Evolutionary conservation across 176 grass and related monocot species (phyloP).

Genomic region (Urochloa ruziziensis): DNA sequence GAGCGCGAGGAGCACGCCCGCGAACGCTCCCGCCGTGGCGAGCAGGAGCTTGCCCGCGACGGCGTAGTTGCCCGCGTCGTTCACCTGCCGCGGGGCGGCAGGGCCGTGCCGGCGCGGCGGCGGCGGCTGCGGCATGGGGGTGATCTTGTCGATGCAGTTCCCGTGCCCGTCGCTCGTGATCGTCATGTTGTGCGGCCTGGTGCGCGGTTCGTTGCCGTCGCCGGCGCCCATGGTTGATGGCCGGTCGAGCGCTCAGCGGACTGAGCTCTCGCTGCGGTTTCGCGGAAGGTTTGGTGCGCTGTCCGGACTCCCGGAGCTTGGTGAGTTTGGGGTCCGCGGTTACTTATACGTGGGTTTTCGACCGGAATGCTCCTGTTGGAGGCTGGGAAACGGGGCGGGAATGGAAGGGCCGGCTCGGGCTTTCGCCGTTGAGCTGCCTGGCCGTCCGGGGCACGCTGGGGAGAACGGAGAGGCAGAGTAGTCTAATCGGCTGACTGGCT

Average conservation of each 20-base stretch:
- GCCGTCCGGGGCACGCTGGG: neutral
- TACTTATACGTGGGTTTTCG: neutral
- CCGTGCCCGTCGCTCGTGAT: neutral
- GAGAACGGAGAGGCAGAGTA: neutral
- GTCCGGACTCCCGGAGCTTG: neutral
- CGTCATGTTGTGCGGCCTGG: neutral
- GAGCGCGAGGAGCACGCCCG: constrained; percentile 37
- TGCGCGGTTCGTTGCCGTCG: neutral
- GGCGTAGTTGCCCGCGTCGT: neutral
- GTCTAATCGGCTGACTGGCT: neutral
- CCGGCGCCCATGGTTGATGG: neutral
- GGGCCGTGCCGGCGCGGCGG: neutral
- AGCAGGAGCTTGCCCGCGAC: constrained; percentile 31
- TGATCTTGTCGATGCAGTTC: too few species aligned
- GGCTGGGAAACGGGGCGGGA: rapidly evolving
- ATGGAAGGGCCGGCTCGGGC: neutral
- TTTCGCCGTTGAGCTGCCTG: neutral
- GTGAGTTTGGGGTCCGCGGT: neutral
- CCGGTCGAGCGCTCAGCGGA: neutral
- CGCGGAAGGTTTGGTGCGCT: neutral
- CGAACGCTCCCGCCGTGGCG: constrained; percentile 20
- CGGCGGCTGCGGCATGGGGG: neutral
- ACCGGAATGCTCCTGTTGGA: neutral
- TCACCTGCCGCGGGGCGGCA: neutral
- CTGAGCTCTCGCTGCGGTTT: neutral